Evolutionary conservation across 139 green algal species (phyloP).

Genomic region (Chlamydomonas urium): DNA sequence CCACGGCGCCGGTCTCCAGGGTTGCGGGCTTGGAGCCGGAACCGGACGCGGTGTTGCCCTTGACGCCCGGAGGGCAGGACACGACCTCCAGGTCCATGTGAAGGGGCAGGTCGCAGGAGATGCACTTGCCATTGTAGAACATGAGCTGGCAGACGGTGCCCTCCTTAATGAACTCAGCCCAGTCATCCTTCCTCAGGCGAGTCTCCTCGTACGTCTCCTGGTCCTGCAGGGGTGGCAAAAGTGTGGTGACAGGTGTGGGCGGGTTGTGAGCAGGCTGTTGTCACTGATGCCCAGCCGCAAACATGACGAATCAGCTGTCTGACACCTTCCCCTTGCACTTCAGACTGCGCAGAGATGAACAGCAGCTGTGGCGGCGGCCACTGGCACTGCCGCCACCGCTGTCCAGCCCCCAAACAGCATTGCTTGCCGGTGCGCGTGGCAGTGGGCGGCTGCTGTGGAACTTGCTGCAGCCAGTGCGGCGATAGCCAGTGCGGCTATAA

Average conservation of each 20-base stretch:
- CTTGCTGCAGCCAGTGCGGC: no score
- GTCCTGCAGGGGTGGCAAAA: background rate
- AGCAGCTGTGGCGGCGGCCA: no score
- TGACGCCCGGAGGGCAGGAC: slow-evolving; percentile 82
- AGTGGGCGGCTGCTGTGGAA: no score
- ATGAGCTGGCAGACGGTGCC: slow-evolving; percentile 52
- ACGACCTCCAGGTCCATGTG: slow-evolving; percentile 78
- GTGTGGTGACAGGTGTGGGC: background rate
- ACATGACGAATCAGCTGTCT: no score
- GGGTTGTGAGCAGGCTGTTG: no score
- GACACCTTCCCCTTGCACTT: no score
- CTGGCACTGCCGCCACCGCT: no score
- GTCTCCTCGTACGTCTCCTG: slow-evolving; percentile 92
- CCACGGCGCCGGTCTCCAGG: slow-evolving; percentile 78
- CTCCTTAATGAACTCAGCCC: slow-evolving; percentile 84
- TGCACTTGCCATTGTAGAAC: slow-evolving; percentile 89
- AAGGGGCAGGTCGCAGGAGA: slow-evolving; percentile 80
- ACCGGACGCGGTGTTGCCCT: slow-evolving; percentile 80
- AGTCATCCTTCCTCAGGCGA: slow-evolving; percentile 69
- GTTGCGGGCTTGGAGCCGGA: slow-evolving; percentile 85
- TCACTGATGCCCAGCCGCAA: background rate
- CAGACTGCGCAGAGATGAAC: no score
- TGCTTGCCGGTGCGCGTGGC: no score
- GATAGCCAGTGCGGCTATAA: no score
- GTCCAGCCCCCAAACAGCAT: no score